Conservation (phyloP, 116 monocot species). For the Cymodocea nodosa region DNA sequence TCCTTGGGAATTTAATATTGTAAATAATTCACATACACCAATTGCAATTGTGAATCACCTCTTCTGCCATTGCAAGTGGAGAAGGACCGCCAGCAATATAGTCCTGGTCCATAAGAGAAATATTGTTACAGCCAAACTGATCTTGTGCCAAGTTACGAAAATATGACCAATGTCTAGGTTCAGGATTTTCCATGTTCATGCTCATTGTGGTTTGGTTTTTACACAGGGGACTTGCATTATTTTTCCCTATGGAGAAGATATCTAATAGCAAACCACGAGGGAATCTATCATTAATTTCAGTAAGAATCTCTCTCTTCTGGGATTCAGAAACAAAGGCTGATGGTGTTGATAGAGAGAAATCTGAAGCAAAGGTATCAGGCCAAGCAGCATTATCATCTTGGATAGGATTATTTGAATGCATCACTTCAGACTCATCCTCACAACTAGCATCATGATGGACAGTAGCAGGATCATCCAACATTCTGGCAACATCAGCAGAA, state of each 20-base stretch:
- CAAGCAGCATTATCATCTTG: conserved; percentile 9
- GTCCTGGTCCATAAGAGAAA: conserved; percentile 81
- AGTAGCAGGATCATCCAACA: conserved; percentile 19
- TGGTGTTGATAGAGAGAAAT: conserved; percentile 22
- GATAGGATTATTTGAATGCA: conserved; percentile 5
- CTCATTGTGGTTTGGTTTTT: conserved; percentile 15
- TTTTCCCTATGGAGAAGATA: conserved; percentile 49
- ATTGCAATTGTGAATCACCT: conserved; percentile 14
- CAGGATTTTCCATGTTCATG: conserved; percentile 75
- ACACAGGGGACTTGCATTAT: conserved; percentile 9
- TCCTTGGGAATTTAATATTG: conserved; percentile 36
- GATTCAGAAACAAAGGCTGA: conserved; percentile 13
- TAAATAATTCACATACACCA: conserved; percentile 18
- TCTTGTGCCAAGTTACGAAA: conserved; percentile 78
- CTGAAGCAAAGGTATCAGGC: conserved; percentile 9
- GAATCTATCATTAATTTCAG: conserved; percentile 72
- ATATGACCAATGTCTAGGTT: conserved; percentile 77
- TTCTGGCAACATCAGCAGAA: conserved; percentile 10
- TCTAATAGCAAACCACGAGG: conserved; percentile 69
- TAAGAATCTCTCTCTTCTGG: conserved; percentile 33
- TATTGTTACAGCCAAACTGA: conserved; percentile 68
- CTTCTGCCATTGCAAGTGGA: conserved; percentile 19
- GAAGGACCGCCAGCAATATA: conserved; percentile 23
- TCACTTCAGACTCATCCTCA: conserved; percentile 16
- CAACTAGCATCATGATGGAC: conserved; percentile 29